A percentile compares a stretch with the other conserved stretches of the same genome.
phyloP scores from a whole-genome alignment of 257 asterid species.

The Nicotiana tomentosiformis region DNA sequence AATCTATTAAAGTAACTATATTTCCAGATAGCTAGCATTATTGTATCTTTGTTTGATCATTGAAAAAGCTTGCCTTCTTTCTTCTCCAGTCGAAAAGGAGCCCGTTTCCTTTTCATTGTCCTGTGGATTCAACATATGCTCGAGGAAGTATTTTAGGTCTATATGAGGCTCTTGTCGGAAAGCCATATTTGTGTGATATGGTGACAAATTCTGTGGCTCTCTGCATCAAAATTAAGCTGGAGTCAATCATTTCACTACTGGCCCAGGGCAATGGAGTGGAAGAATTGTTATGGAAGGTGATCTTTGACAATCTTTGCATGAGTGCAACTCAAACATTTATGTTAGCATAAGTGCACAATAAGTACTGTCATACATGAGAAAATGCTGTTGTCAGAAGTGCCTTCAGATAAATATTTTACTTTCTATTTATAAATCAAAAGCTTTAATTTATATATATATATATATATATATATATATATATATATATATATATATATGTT shows the following conservation, averaged over 20 bases:
- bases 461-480: too few species aligned
- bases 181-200: constrained; percentile 5
- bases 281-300: constrained; percentile 6
- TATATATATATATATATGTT: not conserved
- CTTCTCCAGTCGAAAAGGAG: constrained; percentile 7
- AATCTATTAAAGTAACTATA: not conserved
- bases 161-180: constrained; percentile 1
- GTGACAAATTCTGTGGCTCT: constrained; percentile 7
- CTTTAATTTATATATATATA: too few species aligned
- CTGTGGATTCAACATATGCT: not conserved
- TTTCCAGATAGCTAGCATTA: not conserved
- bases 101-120: constrained; percentile 1
- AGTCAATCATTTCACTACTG: not conserved
- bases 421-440: too few species aligned
- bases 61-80: not conserved
- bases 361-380: not conserved
- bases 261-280: not conserved
- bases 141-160: constrained; percentile 5
- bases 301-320: not conserved
- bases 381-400: not conserved
- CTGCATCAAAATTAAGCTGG: constrained; percentile 1
- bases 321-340: not conserved
- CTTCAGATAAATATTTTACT: too few species aligned
- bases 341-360: not conserved
- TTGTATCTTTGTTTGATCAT: not conserved